Base-by-base conservation (phyloP, 257 asterid genomes). In the Nicotiana tomentosiformis region DNA sequence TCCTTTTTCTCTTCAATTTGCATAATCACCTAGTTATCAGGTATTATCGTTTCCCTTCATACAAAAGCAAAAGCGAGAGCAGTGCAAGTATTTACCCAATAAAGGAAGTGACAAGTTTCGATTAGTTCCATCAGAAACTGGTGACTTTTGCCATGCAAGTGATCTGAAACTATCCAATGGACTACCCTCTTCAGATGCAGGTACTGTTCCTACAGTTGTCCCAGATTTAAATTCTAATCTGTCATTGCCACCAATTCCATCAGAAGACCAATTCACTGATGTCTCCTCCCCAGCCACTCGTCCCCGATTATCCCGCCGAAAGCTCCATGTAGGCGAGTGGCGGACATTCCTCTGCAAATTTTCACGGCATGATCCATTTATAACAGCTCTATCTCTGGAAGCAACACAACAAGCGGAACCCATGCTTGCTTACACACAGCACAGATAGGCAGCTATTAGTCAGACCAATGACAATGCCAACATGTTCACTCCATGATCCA, bases 401-500 rank as follows among this genome's bases (percentile, higher is more conserved):
- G 97, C 97, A 81, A 96, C 94, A 88, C 98, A 96, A 85, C 99
- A 96, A 76, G 93, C 98, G 81, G 99, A 94, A 60, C 99, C 99
- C 99, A 96, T 96, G 80, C 82, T 89, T 82, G 81, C 86, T 91
- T 89, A 86, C 90, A 82, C 76, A 39, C 78, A 78, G 74, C 77
- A 77, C 81, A 57, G 29, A 30, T 49, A 30, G 78, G 84, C 68
- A 82, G 81, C 78, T 72, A 68, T 61, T 64, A 70, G 81, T 62
- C 79, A 74, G 68, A 51, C 76, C 53, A 58, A 69, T 60, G 65
- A 26, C 26, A 67, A 83, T 77, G 82, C 62, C 77, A 82, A 77
- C 58, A 83, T 33, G 20, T 23, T 65, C 62, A 82, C 82, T 80
- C 81, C 84, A 85, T 12, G 33, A 70, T 72, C 49, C 79, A 72